phyloP scores from a whole-genome alignment of 208 protist genomes.

The Naegleria fowleri region DNA sequence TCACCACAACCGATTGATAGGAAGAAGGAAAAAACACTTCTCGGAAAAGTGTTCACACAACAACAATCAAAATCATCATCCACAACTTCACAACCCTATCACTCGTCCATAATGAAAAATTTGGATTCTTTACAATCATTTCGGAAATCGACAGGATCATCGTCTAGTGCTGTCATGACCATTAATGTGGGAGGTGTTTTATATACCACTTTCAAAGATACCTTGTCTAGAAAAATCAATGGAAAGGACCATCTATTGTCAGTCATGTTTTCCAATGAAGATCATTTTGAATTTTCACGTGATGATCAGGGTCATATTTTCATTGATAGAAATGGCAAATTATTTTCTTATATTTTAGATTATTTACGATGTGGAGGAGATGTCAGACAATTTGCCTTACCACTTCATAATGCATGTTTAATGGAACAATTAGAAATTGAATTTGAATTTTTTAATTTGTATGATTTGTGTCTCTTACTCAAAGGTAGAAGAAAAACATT shows the following conservation, averaged over 20 bases:
- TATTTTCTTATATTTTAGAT: slow-evolving; percentile 17
- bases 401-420: neutral
- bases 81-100: no score
- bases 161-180: neutral
- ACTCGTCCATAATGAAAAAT: no score
- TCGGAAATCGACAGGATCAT: no score
- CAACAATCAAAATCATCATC: no score
- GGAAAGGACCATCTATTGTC: neutral
- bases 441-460: neutral
- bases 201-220: neutral
- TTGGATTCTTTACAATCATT: no score
- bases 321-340: neutral
- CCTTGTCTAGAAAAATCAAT: neutral
- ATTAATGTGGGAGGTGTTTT: slow-evolving; percentile 8
- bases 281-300: neutral
- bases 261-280: neutral
- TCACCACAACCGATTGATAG: no score
- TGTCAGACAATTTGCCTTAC: neutral
- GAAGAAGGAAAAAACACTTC: no score
- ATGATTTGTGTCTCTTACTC: neutral
- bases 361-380: neutral
- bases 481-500: neutral
- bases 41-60: no score
- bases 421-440: neutral
- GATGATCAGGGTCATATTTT: neutral